A percentile compares a stretch with the other conserved stretches of the same genome.
Conservation (phyloP, 805 yeast species). For the Naumovozyma baii region DNA sequence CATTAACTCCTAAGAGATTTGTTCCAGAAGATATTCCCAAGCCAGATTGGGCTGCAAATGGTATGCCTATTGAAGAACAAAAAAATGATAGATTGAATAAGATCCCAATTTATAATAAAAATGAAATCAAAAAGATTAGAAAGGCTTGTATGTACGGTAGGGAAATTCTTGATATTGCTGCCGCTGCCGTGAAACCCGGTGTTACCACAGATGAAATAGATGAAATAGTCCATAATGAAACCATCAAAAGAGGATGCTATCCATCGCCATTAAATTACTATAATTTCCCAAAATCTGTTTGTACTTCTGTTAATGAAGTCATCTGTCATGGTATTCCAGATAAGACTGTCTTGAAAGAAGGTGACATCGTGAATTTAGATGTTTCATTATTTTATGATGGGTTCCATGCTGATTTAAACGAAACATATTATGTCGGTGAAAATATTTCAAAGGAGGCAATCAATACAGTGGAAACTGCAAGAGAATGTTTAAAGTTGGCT, state of each 20-base stretch:
- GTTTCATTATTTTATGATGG: slow-evolving; percentile 80
- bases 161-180: slow-evolving; percentile 84
- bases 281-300: slow-evolving; percentile 83
- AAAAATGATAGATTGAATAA: slow-evolving; percentile 56
- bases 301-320: slow-evolving; percentile 90
- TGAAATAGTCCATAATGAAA: slow-evolving; percentile 74
- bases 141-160: slow-evolving; percentile 69
- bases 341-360: slow-evolving; percentile 74
- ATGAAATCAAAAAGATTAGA: slow-evolving; percentile 65
- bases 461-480: slow-evolving; percentile 81
- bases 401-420: slow-evolving; percentile 88
- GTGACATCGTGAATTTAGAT: slow-evolving; percentile 89
- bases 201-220: slow-evolving; percentile 90
- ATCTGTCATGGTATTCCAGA: slow-evolving; percentile 98
- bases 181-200: slow-evolving; percentile 75
- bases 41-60: slow-evolving; percentile 80
- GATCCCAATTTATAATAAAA: slow-evolving; percentile 53
- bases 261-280: slow-evolving; percentile 94
- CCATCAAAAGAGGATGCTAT: slow-evolving; percentile 79
- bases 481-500: slow-evolving; percentile 80
- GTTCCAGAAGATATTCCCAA: slow-evolving; percentile 61
- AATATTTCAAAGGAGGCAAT: slow-evolving; percentile 75
- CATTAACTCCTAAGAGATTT: slow-evolving; percentile 59
- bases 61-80: slow-evolving; percentile 73
- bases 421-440: slow-evolving; percentile 93